Conservation (phyloP, 305 asterid species). For the Andrographis paniculata region DNA sequence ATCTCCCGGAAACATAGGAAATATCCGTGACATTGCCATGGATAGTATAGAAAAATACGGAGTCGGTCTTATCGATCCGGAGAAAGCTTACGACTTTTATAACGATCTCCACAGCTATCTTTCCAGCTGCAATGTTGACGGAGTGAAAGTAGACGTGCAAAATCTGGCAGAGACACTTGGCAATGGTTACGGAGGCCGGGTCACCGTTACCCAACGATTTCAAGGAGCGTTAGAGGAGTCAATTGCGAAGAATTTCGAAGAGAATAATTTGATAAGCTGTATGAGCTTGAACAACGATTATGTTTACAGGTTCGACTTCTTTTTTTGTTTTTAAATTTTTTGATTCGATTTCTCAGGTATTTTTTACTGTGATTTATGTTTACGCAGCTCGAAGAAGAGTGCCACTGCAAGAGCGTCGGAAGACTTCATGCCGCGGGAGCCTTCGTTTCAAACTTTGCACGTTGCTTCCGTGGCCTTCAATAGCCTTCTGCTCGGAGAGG, state of each 20-base stretch:
- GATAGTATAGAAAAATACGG: conserved; percentile 68
- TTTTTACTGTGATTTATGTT: conserved; percentile 8
- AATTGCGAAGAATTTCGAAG: conserved; percentile 54
- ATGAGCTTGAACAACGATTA: conserved; percentile 71
- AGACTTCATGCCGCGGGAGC: conserved; percentile 74
- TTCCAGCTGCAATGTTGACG: conserved; percentile 65
- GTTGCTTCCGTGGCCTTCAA: conserved; percentile 72
- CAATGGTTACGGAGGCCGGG: conserved; percentile 71
- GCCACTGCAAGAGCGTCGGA: conserved; percentile 79
- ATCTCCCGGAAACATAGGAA: conserved; percentile 66
- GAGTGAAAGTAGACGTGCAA: conserved; percentile 82
- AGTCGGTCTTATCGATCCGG: conserved; percentile 66
- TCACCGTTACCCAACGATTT: conserved; percentile 47
- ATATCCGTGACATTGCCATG: conserved; percentile 68
- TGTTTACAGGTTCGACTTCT: conserved; percentile 38
- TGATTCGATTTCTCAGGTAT: neutral
- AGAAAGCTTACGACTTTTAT: conserved; percentile 57
- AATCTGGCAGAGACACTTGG: conserved; percentile 75
- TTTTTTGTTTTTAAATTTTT: neutral
- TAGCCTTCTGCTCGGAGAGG: conserved; percentile 68
- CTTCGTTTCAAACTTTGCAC: conserved; percentile 69
- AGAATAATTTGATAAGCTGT: conserved; percentile 75
- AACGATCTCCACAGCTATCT: conserved; percentile 76
- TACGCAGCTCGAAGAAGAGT: conserved; percentile 38
- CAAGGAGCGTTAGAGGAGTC: conserved; percentile 74